A percentile compares a stretch with the other conserved stretches of the same genome.
phyloP scores from a whole-genome alignment of 805 yeast species.

The Pichia pseudocactophila region DNA sequence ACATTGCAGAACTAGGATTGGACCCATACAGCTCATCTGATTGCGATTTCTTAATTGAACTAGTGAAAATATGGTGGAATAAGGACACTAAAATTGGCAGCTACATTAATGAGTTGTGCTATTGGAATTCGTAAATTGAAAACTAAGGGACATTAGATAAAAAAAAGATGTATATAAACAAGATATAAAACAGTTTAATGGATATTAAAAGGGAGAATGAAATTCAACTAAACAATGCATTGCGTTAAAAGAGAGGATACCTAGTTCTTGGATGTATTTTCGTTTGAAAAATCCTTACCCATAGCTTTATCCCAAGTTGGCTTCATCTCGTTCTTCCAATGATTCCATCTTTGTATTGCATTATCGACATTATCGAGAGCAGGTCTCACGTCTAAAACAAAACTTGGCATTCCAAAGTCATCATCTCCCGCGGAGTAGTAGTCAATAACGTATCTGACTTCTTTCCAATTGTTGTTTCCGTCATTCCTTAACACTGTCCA shows the following conservation, averaged over 20 bases:
- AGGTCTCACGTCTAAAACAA: conserved; percentile 90
- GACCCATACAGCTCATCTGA: conserved; percentile 45
- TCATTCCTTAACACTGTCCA: conserved; percentile 84
- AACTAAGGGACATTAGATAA: not conserved
- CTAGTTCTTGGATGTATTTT: too few species aligned
- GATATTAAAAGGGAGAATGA: not conserved
- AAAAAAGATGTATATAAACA: not conserved
- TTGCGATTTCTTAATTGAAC: conserved; percentile 33
- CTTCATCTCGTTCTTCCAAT: conserved; percentile 42
- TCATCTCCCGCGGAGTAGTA: conserved; percentile 91
- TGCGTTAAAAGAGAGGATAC: too few species aligned
- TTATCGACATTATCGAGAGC: conserved; percentile 66
- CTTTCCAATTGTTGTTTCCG: conserved; percentile 45
- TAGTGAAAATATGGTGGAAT: conserved; percentile 42
- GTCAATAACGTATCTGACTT: conserved; percentile 88
- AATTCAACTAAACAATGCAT: too few species aligned
- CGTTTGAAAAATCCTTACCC: conserved; percentile 34
- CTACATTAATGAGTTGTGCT: conserved; percentile 28
- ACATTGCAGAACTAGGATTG: conserved; percentile 48
- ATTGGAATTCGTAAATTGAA: conserved; percentile 1
- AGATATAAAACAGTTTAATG: not conserved
- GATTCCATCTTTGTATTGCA: conserved; percentile 59
- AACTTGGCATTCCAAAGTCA: conserved; percentile 81
- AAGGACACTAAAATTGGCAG: conserved; percentile 34
- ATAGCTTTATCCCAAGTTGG: conserved; percentile 65